Evolutionary conservation across 805 yeast genomes (phyloP).

Genomic region (Wickerhamomyces chambardii): DNA sequence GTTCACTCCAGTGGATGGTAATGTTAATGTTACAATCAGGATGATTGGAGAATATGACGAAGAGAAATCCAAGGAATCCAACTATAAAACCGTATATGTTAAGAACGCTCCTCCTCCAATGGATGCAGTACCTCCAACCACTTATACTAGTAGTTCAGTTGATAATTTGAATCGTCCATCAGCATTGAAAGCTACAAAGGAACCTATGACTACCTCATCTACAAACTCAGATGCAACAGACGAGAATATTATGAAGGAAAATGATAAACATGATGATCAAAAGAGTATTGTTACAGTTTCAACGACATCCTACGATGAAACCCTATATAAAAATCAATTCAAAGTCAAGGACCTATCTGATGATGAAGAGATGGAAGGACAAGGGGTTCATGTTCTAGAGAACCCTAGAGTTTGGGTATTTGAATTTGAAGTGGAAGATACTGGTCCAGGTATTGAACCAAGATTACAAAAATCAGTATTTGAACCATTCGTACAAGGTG

Average conservation of each 20-base stretch:
- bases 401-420: constrained; percentile 27
- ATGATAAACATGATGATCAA: constrained; percentile 3
- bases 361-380: constrained; percentile 9
- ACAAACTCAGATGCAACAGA: neutral
- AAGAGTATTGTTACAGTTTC: constrained; percentile 14
- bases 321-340: constrained; percentile 32
- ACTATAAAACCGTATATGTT: constrained; percentile 38
- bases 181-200: too few species aligned
- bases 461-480: constrained; percentile 77
- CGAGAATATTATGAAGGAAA: constrained; percentile 3
- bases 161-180: too few species aligned
- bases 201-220: too few species aligned
- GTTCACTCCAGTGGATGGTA: constrained; percentile 87
- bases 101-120: constrained; percentile 9
- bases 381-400: constrained; percentile 14
- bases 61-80: constrained; percentile 28
- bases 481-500: constrained; percentile 97
- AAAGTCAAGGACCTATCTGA: constrained; percentile 20
- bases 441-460: constrained; percentile 92
- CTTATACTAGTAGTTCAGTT: too few species aligned
- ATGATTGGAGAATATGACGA: constrained; percentile 68
- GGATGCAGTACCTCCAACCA: neutral
- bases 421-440: constrained; percentile 72
- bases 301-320: constrained; percentile 31
- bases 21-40: constrained; percentile 54